phyloP scores from a whole-genome alignment of 169 alveolate species.

The Plasmodium inui region DNA sequence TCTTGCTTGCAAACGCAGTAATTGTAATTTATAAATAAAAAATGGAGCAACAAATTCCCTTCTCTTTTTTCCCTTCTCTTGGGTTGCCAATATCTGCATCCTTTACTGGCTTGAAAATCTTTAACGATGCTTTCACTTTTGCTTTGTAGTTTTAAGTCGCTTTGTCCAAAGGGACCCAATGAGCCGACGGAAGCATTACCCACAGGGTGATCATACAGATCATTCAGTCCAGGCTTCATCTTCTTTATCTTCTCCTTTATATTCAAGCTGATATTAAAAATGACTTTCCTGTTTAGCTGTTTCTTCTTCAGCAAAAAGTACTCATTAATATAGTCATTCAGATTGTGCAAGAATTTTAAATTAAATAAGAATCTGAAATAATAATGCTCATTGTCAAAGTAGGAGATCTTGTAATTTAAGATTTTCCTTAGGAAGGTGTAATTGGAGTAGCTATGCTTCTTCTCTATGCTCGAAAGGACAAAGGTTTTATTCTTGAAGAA shows the following conservation, averaged over 20 bases:
- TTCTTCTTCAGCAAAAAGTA: conserved; percentile 10
- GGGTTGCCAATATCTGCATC: neutral
- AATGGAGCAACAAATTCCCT: conserved; percentile 10
- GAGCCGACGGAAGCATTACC: neutral
- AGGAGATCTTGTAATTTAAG: conserved; percentile 1
- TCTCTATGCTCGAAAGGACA: neutral
- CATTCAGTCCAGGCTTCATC: neutral
- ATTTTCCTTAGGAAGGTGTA: conserved; percentile 13
- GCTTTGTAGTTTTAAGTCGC: neutral
- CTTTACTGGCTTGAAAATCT: neutral
- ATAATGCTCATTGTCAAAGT: conserved; percentile 34
- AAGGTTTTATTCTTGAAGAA: conserved; percentile 10
- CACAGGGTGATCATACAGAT: neutral
- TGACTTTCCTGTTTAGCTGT: neutral
- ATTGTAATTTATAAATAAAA: conserved; percentile 59
- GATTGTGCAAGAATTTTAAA: conserved; percentile 7
- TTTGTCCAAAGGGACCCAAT: neutral
- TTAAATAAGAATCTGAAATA: conserved; percentile 6
- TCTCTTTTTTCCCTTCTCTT: conserved; percentile 6
- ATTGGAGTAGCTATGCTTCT: conserved; percentile 12
- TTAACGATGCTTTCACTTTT: neutral
- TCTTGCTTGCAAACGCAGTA: conserved; percentile 50
- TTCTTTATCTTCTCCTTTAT: conserved; percentile 47
- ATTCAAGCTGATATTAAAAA: conserved; percentile 39
- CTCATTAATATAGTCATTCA: conserved; percentile 2